These are phyloP conservation scores for Neostapfia colusana DNA, from an alignment of 176 grass and related monocot species.

Conservation along the genomic window DNA sequence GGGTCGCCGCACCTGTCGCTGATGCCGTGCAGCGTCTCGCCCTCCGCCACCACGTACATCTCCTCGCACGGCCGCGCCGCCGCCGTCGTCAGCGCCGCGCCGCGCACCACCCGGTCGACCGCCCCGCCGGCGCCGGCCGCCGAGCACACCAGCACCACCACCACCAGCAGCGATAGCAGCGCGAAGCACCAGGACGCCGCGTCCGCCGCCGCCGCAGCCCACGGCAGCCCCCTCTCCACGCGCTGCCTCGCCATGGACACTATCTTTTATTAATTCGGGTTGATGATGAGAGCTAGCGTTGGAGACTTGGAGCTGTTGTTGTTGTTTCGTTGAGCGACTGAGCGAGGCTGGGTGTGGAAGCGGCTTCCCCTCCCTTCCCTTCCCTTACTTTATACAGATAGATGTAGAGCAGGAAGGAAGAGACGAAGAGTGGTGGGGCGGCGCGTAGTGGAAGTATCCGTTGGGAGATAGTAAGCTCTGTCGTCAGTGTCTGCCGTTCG, in stretches of 20 bases:
- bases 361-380: no score
- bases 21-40: conserved; percentile 89
- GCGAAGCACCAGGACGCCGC: conserved; percentile 64
- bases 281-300: no score
- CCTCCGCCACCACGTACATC: conserved; percentile 85
- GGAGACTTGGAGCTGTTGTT: no score
- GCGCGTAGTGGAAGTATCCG: conserved; percentile 32
- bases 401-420: background rate
- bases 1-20: conserved; percentile 94
- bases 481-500: no score
- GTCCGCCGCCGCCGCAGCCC: conserved; percentile 45
- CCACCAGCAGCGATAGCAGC: conserved; percentile 51
- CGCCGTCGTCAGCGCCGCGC: conserved; percentile 25
- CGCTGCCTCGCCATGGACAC: conserved; percentile 35
- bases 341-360: no score
- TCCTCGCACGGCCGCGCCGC: conserved; percentile 65
- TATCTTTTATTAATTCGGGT: no score
- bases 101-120: conserved; percentile 38
- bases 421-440: background rate
- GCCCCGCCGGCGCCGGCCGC: conserved; percentile 24
- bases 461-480: conserved; percentile 40
- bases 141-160: conserved; percentile 76
- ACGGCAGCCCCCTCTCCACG: background rate
- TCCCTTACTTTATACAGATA: conserved; percentile 17
- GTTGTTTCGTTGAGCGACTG: background rate